A percentile compares a stretch with the other conserved stretches of the same genome.
These are phyloP conservation scores for Camelina laxa DNA, from an alignment of 345 rosid genomes.

Conservation along the genomic window DNA sequence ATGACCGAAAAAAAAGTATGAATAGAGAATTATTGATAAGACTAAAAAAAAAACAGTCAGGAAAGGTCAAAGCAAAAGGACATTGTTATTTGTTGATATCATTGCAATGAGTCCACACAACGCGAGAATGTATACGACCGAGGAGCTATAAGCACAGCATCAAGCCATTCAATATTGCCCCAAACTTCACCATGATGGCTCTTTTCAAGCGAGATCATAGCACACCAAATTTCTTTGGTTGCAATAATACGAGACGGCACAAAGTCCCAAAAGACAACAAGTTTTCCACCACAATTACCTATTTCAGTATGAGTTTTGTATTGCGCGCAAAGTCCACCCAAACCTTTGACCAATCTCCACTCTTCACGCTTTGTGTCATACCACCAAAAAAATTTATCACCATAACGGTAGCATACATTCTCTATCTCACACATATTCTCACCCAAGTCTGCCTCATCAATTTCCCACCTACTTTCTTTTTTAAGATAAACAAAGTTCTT, in stretches of 20 bases:
- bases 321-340: background rate
- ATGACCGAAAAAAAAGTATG: background rate
- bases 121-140: background rate
- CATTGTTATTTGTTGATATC: background rate
- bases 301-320: background rate
- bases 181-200: background rate
- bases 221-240: background rate
- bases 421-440: background rate
- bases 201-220: background rate
- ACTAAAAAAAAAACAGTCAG: background rate
- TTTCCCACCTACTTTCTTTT: conserved; percentile 4
- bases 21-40: background rate
- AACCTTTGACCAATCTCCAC: background rate
- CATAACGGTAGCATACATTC: background rate
- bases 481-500: background rate
- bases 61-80: background rate
- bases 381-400: background rate
- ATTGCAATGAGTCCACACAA: background rate
- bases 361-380: background rate
- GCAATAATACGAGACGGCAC: background rate
- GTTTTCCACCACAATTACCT: background rate
- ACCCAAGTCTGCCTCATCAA: background rate
- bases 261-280: background rate
- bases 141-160: background rate
- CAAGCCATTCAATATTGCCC: background rate